These are phyloP conservation scores for Ganoderma sp. DNA, from an alignment of 1,284 basidiomycete genomes.

Conservation along the genomic window DNA sequence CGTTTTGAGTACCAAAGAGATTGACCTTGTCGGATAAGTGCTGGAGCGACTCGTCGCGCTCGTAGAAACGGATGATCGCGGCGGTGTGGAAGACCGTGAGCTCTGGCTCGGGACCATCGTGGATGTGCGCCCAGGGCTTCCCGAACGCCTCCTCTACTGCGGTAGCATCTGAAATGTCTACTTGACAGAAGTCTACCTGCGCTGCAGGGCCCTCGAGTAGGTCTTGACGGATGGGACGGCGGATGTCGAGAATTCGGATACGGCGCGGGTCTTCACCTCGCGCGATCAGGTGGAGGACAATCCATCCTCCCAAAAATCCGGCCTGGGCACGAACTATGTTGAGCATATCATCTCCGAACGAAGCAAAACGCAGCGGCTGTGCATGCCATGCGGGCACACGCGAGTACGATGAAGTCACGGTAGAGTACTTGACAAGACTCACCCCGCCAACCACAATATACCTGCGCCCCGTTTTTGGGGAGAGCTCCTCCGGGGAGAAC, in stretches of 20 bases:
- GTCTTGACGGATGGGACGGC: slow-evolving; percentile 58
- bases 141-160: slow-evolving; percentile 65
- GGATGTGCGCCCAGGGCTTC: slow-evolving; percentile 61
- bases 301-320: slow-evolving; percentile 79
- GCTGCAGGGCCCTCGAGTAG: slow-evolving; percentile 53
- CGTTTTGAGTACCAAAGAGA: slow-evolving; percentile 66
- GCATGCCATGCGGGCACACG: neutral
- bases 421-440: slow-evolving; percentile 26
- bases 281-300: slow-evolving; percentile 66
- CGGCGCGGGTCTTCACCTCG: slow-evolving; percentile 70
- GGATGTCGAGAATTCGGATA: slow-evolving; percentile 73
- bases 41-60: slow-evolving; percentile 58
- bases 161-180: slow-evolving; percentile 59
- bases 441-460: slow-evolving; percentile 65
- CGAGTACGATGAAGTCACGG: neutral
- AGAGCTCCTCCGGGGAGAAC: slow-evolving; percentile 47
- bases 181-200: slow-evolving; percentile 60
- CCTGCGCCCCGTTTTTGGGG: slow-evolving; percentile 58
- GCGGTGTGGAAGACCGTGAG: slow-evolving; percentile 76
- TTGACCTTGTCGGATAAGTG: slow-evolving; percentile 64
- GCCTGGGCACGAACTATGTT: slow-evolving; percentile 46
- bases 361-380: neutral
- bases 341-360: neutral
- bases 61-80: slow-evolving; percentile 77
- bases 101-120: slow-evolving; percentile 41